Evolutionary conservation across 2,329 filamentous ascomycete genomes (phyloP).

Genomic region (Claviceps sp.): DNA sequence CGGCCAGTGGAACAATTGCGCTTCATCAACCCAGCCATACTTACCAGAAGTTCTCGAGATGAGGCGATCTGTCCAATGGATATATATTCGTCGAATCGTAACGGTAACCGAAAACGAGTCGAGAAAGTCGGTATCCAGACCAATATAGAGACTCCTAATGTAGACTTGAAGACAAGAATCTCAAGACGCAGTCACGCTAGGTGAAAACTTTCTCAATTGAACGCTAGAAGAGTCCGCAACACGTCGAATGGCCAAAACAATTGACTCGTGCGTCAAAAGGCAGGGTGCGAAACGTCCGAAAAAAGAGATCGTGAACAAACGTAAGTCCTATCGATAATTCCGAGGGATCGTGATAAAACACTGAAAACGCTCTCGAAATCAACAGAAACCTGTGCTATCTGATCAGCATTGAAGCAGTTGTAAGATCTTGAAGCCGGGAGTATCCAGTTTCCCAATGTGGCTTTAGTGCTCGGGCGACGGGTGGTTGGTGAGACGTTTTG

Average conservation of each 20-base stretch:
- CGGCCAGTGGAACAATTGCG: not conserved
- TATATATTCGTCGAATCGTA: conserved; percentile 16
- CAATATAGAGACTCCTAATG: conserved; percentile 23
- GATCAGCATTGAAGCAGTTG: conserved; percentile 11
- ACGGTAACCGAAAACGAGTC: conserved; percentile 19
- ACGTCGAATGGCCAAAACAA: conserved; percentile 7
- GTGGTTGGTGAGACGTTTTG: not conserved
- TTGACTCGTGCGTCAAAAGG: conserved; percentile 10
- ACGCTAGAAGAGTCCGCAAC: conserved; percentile 14
- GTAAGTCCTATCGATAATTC: conserved; percentile 25
- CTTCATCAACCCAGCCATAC: conserved; percentile 4
- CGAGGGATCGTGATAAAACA: conserved; percentile 26
- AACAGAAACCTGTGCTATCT: conserved; percentile 23
- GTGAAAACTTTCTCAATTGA: conserved; percentile 18
- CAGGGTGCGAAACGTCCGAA: conserved; percentile 13
- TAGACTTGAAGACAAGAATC: conserved; percentile 23
- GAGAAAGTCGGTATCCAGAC: conserved; percentile 23
- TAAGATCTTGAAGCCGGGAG: not conserved
- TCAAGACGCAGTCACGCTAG: conserved; percentile 28
- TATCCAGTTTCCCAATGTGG: not conserved
- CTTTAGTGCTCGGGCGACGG: not conserved
- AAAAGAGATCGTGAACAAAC: conserved; percentile 15
- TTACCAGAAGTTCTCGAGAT: conserved; percentile 2
- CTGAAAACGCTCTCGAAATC: conserved; percentile 26
- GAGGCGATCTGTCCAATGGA: conserved; percentile 13